These are phyloP conservation scores for Fusarium sp. DNA, from an alignment of 2,329 filamentous ascomycete species.

Conservation along the genomic window DNA sequence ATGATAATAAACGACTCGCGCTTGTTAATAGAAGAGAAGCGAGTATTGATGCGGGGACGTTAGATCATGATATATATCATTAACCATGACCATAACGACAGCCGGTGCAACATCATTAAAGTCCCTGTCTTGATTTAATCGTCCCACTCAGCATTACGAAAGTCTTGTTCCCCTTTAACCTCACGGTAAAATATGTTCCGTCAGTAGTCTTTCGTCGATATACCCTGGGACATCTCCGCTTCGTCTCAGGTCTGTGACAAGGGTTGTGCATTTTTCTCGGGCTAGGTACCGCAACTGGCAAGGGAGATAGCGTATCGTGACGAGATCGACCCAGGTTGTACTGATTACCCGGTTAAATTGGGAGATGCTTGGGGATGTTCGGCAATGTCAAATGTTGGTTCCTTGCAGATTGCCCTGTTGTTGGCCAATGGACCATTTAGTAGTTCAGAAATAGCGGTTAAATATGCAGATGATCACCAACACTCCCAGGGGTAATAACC, in stretches of 20 bases:
- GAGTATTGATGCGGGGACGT: neutral
- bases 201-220: slow-evolving; percentile 23
- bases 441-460: slow-evolving; percentile 9
- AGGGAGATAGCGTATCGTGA: slow-evolving; percentile 20
- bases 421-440: neutral
- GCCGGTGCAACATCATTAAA: slow-evolving; percentile 1
- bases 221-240: slow-evolving; percentile 37
- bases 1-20: slow-evolving; percentile 16
- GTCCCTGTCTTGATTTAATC: neutral
- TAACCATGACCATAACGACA: neutral
- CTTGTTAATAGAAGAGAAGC: slow-evolving; percentile 14
- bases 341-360: slow-evolving; percentile 4
- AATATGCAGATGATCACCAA: slow-evolving; percentile 4
- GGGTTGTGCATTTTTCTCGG: slow-evolving; percentile 26
- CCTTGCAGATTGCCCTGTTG: slow-evolving; percentile 12
- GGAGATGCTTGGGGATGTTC: slow-evolving; percentile 1
- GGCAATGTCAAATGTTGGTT: slow-evolving; percentile 20
- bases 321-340: slow-evolving; percentile 13
- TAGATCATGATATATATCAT: slow-evolving; percentile 26
- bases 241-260: slow-evolving; percentile 40
- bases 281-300: slow-evolving; percentile 4
- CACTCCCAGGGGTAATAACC: neutral
- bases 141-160: slow-evolving; percentile 10
- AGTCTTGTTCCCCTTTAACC: slow-evolving; percentile 9
- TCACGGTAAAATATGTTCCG: slow-evolving; percentile 40